A percentile compares a stretch with the other conserved stretches of the same genome.
Evolutionary conservation across 441 rosid species (phyloP).

Genomic region (Theobroma grandiflorum): DNA sequence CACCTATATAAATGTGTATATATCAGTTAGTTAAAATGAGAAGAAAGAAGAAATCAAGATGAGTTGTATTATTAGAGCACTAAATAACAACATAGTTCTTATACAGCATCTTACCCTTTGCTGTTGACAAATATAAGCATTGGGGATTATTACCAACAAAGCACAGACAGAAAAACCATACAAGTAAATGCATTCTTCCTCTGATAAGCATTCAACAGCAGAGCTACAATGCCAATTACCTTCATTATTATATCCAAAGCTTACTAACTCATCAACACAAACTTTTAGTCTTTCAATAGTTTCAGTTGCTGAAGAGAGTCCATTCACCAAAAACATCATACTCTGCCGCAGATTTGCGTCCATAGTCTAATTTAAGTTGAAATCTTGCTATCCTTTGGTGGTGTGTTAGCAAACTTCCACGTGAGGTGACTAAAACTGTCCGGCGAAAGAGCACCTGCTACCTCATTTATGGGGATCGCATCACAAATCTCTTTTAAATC

Average conservation of each 20-base stretch:
- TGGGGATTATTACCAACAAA: neutral
- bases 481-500: slow-evolving; percentile 41
- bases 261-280: no score
- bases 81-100: no score
- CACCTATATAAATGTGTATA: no score
- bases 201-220: neutral
- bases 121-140: no score
- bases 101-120: no score
- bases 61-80: no score
- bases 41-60: neutral
- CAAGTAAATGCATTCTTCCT: neutral
- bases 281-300: no score
- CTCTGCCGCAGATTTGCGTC: no score
- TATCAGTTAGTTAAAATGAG: neutral
- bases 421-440: slow-evolving; percentile 2
- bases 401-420: slow-evolving; percentile 43
- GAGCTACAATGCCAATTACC: no score
- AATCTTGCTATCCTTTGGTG: slow-evolving; percentile 25
- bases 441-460: slow-evolving; percentile 41
- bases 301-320: no score
- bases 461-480: slow-evolving; percentile 37
- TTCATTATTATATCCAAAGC: no score
- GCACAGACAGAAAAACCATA: neutral
- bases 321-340: no score
- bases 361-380: slow-evolving; percentile 4